These are phyloP conservation scores for Dinochytrium kinnereticum DNA, from an alignment of 371 early-diverging fungal genomes.

Conservation along the genomic window DNA sequence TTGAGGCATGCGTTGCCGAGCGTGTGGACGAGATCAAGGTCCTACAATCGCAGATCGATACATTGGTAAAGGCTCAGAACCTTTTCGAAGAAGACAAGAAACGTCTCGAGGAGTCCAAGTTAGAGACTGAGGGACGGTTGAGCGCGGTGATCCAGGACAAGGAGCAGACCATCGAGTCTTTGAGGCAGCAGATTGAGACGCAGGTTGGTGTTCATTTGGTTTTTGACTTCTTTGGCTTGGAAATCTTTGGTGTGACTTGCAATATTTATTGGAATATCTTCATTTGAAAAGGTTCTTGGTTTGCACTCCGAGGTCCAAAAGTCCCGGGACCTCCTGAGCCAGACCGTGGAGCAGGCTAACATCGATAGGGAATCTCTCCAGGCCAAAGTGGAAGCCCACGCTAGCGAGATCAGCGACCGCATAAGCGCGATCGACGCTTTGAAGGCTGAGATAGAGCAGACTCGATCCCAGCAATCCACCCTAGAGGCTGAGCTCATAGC, in stretches of 20 bases:
- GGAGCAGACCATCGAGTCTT: slow-evolving; percentile 18
- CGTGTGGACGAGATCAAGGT: slow-evolving; percentile 9
- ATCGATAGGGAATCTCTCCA: background rate
- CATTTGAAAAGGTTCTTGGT: background rate
- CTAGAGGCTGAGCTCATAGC: background rate
- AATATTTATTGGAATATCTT: background rate
- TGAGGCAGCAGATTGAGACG: slow-evolving; percentile 19
- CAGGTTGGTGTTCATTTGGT: slow-evolving; percentile 7
- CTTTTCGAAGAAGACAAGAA: background rate
- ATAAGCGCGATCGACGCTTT: background rate
- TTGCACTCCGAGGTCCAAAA: slow-evolving; percentile 13
- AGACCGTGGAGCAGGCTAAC: background rate
- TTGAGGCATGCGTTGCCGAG: slow-evolving; percentile 2
- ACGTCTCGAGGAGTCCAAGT: slow-evolving; percentile 3
- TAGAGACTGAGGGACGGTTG: slow-evolving; percentile 5
- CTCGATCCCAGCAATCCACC: background rate
- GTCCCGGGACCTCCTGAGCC: slow-evolving; percentile 9
- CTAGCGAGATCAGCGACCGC: background rate
- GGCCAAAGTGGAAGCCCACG: background rate
- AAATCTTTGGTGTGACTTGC: background rate
- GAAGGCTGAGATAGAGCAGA: background rate
- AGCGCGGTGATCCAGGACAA: slow-evolving; percentile 18
- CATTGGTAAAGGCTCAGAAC: slow-evolving; percentile 3
- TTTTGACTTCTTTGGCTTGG: background rate
- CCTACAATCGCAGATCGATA: slow-evolving; percentile 8